Base-by-base conservation (phyloP, 331 rosid genomes). In the Spiraea crenata region DNA sequence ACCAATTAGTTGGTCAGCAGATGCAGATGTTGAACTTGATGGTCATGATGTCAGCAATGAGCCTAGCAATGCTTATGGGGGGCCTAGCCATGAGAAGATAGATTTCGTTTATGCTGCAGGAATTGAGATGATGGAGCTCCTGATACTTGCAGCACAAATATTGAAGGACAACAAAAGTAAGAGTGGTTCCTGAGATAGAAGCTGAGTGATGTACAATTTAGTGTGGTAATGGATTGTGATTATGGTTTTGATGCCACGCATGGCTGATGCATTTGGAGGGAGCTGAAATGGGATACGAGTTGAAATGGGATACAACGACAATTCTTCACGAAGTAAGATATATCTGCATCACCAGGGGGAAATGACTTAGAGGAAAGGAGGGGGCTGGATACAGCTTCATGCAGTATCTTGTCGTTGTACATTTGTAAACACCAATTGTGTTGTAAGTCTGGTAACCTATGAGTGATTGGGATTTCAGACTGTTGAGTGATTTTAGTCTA, bases 101-200 rank as follows among this genome's bases (percentile, higher is more conserved):
- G 97, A 95, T 77, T 59, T 81, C 49, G 89, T 95, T 54, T 79
- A 90, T 67, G 93, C 90, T 60, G 95, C 92, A 9, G 99, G 99
- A 76, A 81, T 95, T 76, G 96, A 95, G 84, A 91, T 95, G 99
- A 95, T 89, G 79, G 99, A 95, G 79, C 99, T 95, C 67, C 76
- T 91, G 77, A 77, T 88, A 65, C 84, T 87, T 79, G 88, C 85
- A 8, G 95, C 96, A 5, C 93, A 85, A 79, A 60, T 76, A 63
- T 71, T 91, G 82, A 89, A 81, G 82, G 85, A 85, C 67, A 57
- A 63, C 69, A 56, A 49, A 11, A 61, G 64, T 70, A 69, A 74
- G 81, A 73, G 65, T 41, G 80, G 77, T 63, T 79, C 76, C 13
- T 63, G 67, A 81, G 55, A 69, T 19, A 11, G 58, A 25, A 67